Evolutionary conservation across 257 asterid genomes (phyloP).

Genomic region (Solanum arcanum): DNA sequence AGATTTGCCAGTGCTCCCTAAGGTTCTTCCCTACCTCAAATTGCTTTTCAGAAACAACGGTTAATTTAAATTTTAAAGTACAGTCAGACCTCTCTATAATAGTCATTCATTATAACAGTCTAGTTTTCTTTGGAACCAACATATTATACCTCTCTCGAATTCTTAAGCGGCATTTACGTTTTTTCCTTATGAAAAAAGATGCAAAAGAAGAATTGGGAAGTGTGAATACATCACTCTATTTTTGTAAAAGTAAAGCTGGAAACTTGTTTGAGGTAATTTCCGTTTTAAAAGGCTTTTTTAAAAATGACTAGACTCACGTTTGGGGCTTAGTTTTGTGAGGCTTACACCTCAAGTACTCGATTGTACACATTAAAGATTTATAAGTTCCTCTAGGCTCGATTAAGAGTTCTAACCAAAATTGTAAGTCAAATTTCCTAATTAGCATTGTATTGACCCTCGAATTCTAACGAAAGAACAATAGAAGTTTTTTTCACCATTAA

Average conservation of each 20-base stretch:
- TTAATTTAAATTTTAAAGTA: background rate
- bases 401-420: background rate
- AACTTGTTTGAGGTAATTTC: background rate
- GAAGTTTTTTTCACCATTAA: background rate
- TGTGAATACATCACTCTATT: background rate
- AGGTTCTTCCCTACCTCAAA: constrained; percentile 57
- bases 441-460: fast-evolving
- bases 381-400: background rate
- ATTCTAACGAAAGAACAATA: background rate
- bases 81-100: background rate
- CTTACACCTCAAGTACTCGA: background rate
- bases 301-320: background rate
- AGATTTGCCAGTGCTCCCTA: constrained; percentile 65
- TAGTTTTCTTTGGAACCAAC: background rate
- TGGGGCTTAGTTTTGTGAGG: background rate
- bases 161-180: background rate
- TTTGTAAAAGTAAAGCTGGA: background rate
- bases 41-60: constrained; percentile 33
- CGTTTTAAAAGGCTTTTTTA: background rate
- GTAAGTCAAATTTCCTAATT: background rate
- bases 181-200: background rate
- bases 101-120: background rate
- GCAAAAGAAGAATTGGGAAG: background rate
- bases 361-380: background rate
- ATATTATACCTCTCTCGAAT: constrained; percentile 15